Base-by-base conservation (phyloP, 345 rosid species). In the Linum trigynum region DNA sequence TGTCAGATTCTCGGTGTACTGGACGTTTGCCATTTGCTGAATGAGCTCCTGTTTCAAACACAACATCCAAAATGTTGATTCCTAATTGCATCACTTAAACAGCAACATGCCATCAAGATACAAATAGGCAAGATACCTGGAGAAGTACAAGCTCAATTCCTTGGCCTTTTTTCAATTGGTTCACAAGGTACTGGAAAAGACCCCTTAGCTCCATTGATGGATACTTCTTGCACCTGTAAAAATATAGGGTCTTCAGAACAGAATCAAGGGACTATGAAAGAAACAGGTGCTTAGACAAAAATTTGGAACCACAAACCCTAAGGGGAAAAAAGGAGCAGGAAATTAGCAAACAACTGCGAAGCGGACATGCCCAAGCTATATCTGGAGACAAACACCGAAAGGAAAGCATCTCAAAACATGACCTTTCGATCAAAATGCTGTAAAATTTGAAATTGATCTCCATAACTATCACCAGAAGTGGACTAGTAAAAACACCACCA, bases 1-100 rank as follows among this genome's bases (percentile, higher is more conserved):
- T 10, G 99, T 95, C 70, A 95, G 81, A 80, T 95, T 95, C 79
- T 95, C 97, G 1, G 91, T 95, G 80, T 89, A 95, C 71, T 88
- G 99, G 62, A 91, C 97, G 80, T 91, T 95, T 69, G 99, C 99
- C 99, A 95, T 95, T 81, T 95, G 99, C 72, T 89, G 96, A 80
- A 95, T 65, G 72, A 95, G 91, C 78, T 95, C 99, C 99, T 95
- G 80, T 70, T 50, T 53, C 50, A 70, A 72, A 69, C 76, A 77
- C 37, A 55, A 73, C 67, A 64, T 57, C 57, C 63, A 67, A 67
- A 64, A 65, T 48, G 55, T 66, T 76, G 69, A 79, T 41, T 59
- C 5, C 40, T 58, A 32, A 55, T 32, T 36, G 38, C 40, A 66
- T 12, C 51, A 61, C 66, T 71, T 40, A 51, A 67, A 71, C 48